Base-by-base conservation (phyloP, 306 rosid genomes). In the Lotus japonicus region DNA sequence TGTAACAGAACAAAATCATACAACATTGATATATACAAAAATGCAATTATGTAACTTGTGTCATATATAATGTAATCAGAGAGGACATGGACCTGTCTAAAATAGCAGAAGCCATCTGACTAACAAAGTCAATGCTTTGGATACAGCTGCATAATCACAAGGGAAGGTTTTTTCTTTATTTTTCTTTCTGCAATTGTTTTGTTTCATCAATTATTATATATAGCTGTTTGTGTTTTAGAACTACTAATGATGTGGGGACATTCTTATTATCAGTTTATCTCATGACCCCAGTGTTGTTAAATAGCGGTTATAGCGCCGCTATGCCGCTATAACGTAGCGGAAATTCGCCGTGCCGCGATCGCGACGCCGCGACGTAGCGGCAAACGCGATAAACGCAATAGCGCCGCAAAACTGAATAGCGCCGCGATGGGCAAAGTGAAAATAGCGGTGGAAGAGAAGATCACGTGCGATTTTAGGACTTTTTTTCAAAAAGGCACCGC, bases 21-120 rank as follows among this genome's bases (percentile, higher is more conserved):
- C 74, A 16, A 64, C 15, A 56, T 26, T 46, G 36, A 70, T 46
- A 70, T 70, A 38, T 54, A 46, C 52, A 53, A 54, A 66, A 21
- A 41, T 11, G 11, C 3, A 15, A 33, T 42, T 11, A 31, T 38
- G 9, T 13, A 54, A 41, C 49, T 38, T n/a, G 9, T 50, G 39
- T 11, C 44, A 54, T 43, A 51, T 14, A 38, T 16, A 41, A 67
- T 26, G 67, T 15, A 55, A 58, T 42, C 42, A 41, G 50, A 67
- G 49, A 81, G 26, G 71, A 44, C 12, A 66, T 6, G 18, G 56
- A 67, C 50, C 41, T 15, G 35, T 68, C 16, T 17, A 44, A 39
- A 79, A 60, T 14, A 39, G 21, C 9, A 59, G 72, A 49, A 62
- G 59, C 43, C 17, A 46, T 51, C 35, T 57, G 56, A 56, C 71